Evolutionary conservation across 257 asterid species (phyloP).

Genomic region (Scutellaria minor): DNA sequence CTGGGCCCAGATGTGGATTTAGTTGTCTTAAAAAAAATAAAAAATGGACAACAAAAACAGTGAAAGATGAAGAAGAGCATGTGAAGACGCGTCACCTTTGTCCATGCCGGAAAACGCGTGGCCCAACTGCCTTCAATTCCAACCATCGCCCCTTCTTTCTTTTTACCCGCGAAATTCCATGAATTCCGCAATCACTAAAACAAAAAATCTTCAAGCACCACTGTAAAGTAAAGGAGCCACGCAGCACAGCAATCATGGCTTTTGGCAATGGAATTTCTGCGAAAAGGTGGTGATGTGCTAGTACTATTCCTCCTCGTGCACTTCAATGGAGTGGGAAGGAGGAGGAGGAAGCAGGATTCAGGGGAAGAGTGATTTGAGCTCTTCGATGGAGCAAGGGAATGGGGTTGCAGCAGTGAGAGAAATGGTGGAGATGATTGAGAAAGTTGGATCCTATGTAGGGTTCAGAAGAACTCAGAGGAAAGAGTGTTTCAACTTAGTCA

Average conservation of each 20-base stretch:
- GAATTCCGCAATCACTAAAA: conserved; percentile 41
- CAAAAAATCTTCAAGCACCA: conserved; percentile 16
- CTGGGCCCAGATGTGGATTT: neutral
- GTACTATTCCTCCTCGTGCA: conserved; percentile 13
- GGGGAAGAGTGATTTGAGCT: conserved; percentile 16
- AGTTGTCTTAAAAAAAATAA: neutral
- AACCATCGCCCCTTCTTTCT: conserved; percentile 17
- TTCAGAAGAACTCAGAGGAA: conserved; percentile 63
- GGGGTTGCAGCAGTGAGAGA: conserved; percentile 40
- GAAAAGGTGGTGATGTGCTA: neutral
- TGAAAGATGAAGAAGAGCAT: conserved; percentile 26
- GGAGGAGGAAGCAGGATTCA: conserved; percentile 30
- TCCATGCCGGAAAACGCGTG: conserved; percentile 49
- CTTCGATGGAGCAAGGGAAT: conserved; percentile 33
- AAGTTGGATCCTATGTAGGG: conserved; percentile 41
- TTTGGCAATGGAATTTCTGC: conserved; percentile 25
- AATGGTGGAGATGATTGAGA: conserved; percentile 53
- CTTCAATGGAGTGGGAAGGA: conserved; percentile 35
- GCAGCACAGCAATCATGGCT: neutral
- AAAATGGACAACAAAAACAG: conserved; percentile 16
- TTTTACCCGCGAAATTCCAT: conserved; percentile 36
- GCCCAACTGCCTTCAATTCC: conserved; percentile 48
- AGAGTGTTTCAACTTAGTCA: conserved; percentile 52
- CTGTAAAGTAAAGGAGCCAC: conserved; percentile 19
- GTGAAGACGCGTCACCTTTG: conserved; percentile 44